phyloP scores from a whole-genome alignment of 805 yeast genomes.

The Lipomyces japonicus region DNA sequence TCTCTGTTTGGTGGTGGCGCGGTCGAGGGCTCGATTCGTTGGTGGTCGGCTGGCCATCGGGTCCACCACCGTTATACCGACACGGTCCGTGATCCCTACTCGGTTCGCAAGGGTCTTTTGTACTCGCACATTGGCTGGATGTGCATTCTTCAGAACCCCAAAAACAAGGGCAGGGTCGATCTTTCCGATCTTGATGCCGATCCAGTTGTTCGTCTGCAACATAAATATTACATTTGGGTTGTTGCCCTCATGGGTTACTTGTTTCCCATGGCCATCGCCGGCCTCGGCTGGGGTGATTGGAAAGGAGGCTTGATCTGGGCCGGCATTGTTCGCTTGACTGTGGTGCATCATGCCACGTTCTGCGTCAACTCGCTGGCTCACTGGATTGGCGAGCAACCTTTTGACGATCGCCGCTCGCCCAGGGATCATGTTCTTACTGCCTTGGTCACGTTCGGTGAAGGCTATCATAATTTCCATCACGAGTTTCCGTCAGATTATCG shows the following conservation, averaged over 20 bases:
- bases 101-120: slow-evolving; percentile 70
- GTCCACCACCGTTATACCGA: slow-evolving; percentile 90
- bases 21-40: slow-evolving; percentile 69
- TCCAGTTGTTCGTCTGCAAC: slow-evolving; percentile 61
- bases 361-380: slow-evolving; percentile 83
- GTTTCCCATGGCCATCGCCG: slow-evolving; percentile 64
- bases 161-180: slow-evolving; percentile 61
- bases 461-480: slow-evolving; percentile 90
- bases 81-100: slow-evolving; percentile 84
- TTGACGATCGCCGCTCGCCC: slow-evolving; percentile 69
- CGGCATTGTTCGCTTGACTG: slow-evolving; percentile 66
- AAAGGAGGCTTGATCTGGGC: slow-evolving; percentile 74
- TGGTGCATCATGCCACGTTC: slow-evolving; percentile 77
- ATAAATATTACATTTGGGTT: slow-evolving; percentile 60
- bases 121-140: slow-evolving; percentile 91
- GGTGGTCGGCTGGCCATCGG: slow-evolving; percentile 82
- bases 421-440: slow-evolving; percentile 62
- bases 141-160: slow-evolving; percentile 61
- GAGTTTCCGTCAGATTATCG: slow-evolving; percentile 91
- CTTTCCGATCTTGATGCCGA: slow-evolving; percentile 61
- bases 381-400: slow-evolving; percentile 67
- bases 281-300: slow-evolving; percentile 67
- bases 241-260: slow-evolving; percentile 51
- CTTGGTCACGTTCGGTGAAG: slow-evolving; percentile 79
- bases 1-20: slow-evolving; percentile 66